Evolutionary conservation across 2,329 filamentous ascomycete species (phyloP), one percentile per base, ranked within the genome.

Genomic region (Daldinia eschscholtzii): DNA sequence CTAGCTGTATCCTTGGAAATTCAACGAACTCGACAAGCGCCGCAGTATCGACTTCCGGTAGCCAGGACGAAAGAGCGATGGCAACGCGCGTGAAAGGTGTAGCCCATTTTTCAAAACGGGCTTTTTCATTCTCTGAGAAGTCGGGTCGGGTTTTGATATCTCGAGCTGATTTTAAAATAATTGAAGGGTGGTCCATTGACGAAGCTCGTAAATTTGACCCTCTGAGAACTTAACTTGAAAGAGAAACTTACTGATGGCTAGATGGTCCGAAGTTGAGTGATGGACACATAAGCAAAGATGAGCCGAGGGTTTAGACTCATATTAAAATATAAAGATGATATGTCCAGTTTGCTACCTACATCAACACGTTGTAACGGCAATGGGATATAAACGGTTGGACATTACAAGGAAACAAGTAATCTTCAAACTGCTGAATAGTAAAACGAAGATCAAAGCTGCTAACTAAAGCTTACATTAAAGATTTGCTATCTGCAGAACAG

Each of bases 21-120:
- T 66, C 58, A 13, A 58, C 13, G n/a, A 61, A 53, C 28, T 55
- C 28, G 23, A 66, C 3, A 46, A 66, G 20, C 5, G 58, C 58
- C 6, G 44, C 42, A 1, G 35, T 1, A 13, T 53, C 44, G 13
- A 66, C 26, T 12, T 66, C 35, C 4, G 52, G 57, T 13, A 66
- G 5, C n/a, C 35, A 61, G 18, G 23, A 30, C 6, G 52, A 35
- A n/a, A 61, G 57, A 23, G 15, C 52, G 10, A 65, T 26, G 1
- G 41, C 33, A 2, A 15, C 20, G 33, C 33, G 18, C 10, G 41
- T 65, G 15, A 65, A 6, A 2, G 57, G 30, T 5, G 63, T 50
- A 3, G 57, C 12, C 57, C 63, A 65, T 30, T 37, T 2, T 6
- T 50, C 20, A 18, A 39, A 60, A n/a, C n/a, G 41, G 4, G 30